phyloP scores from a whole-genome alignment of 2,329 filamentous ascomycete genomes.

The Plectosphaerella plurivora region DNA sequence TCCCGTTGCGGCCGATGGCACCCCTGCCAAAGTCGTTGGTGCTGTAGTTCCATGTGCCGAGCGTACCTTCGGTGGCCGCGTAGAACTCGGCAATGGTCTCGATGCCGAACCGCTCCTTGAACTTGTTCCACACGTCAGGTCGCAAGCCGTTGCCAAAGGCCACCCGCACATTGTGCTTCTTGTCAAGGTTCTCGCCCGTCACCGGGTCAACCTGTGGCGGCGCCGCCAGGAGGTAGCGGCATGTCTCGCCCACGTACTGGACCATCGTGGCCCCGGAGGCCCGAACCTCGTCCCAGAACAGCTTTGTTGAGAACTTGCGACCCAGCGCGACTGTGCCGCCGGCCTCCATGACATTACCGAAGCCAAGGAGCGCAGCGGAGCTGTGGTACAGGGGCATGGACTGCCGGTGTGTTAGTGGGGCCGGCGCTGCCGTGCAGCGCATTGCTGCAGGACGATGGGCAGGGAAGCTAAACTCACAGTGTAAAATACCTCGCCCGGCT shows the following conservation, averaged over 20 bases:
- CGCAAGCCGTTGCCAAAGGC: conserved; percentile 84
- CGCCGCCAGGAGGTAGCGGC: conserved; percentile 72
- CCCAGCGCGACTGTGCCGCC: conserved; percentile 68
- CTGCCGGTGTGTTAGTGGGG: conserved; percentile 29
- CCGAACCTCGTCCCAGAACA: conserved; percentile 75
- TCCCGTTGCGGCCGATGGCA: conserved; percentile 71
- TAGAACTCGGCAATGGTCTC: conserved; percentile 76
- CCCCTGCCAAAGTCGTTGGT: conserved; percentile 71
- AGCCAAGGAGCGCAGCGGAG: conserved; percentile 68
- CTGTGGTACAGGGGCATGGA: conserved; percentile 89
- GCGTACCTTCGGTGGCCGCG: conserved; percentile 68
- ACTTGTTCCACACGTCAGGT: conserved; percentile 79
- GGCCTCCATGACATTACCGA: conserved; percentile 53
- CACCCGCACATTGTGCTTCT: conserved; percentile 64
- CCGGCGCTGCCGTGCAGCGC: too few species aligned
- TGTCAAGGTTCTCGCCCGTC: conserved; percentile 67
- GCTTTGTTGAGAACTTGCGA: conserved; percentile 71
- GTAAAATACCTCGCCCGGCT: conserved; percentile 64
- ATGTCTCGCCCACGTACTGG: conserved; percentile 86
- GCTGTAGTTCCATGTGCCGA: conserved; percentile 67
- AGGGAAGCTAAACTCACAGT: conserved; percentile 44
- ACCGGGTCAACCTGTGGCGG: conserved; percentile 56
- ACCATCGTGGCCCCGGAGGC: conserved; percentile 67
- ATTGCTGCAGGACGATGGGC: too few species aligned
- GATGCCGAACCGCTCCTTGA: conserved; percentile 77